phyloP scores from a whole-genome alignment of 73 alveolate species.

The Symbiodinium pilosum region DNA sequence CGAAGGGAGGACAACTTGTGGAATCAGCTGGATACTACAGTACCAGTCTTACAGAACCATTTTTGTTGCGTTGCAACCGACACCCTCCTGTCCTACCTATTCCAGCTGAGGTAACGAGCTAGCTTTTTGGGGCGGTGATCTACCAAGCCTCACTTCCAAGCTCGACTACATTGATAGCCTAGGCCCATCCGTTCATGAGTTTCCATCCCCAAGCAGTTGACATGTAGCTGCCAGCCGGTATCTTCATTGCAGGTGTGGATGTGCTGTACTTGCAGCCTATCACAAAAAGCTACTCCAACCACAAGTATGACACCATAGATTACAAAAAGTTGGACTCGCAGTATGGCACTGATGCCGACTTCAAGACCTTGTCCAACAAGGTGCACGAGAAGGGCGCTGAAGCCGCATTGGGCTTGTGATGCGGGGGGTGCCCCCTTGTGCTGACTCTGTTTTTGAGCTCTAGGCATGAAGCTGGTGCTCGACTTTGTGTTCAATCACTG shows the following conservation, averaged over 20 bases:
- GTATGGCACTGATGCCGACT: conserved; percentile 81
- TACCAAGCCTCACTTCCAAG: conserved; percentile 41
- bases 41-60: neutral
- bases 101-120: conserved; percentile 84
- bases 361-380: conserved; percentile 5
- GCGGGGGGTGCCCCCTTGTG: neutral
- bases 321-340: conserved; percentile 59
- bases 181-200: conserved; percentile 22
- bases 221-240: neutral
- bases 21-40: conserved; percentile 50
- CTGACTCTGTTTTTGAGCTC: no score
- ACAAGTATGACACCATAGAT: conserved; percentile 86
- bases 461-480: conserved; percentile 79
- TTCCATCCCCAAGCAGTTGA: neutral
- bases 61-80: neutral
- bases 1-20: conserved; percentile 63
- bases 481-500: conserved; percentile 89
- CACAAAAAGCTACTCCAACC: conserved; percentile 65
- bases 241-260: conserved; percentile 18
- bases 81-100: no score
- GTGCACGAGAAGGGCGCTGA: conserved; percentile 37
- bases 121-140: conserved; percentile 88
- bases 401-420: neutral
- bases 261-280: conserved; percentile 89
- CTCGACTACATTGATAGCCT: conserved; percentile 63